These are phyloP conservation scores for Zygotorulaspora chibaensis DNA, from an alignment of 805 yeast species.

Conservation along the genomic window DNA sequence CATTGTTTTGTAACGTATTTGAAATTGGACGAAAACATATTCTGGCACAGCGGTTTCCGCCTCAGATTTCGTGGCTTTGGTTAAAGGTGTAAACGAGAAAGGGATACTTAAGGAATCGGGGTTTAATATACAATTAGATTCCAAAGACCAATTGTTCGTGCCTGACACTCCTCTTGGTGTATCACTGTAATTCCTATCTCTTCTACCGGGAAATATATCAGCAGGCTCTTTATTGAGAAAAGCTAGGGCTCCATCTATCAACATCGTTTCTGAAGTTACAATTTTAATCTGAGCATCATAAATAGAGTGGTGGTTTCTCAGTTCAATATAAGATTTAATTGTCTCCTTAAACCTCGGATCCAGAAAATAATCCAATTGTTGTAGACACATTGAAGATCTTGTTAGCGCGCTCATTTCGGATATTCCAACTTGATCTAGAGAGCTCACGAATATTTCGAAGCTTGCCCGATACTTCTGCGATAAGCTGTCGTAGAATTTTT, in stretches of 20 bases:
- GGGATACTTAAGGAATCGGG: slow-evolving; percentile 4
- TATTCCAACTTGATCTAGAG: slow-evolving; percentile 23
- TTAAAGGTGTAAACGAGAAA: slow-evolving; percentile 12
- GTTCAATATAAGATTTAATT: slow-evolving; percentile 3
- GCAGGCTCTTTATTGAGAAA: background rate
- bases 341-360: slow-evolving; percentile 10
- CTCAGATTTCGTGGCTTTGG: slow-evolving; percentile 10
- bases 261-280: slow-evolving; percentile 4
- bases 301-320: slow-evolving; percentile 5
- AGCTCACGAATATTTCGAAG: slow-evolving; percentile 14
- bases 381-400: slow-evolving; percentile 1
- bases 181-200: slow-evolving; percentile 11
- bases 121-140: slow-evolving; percentile 1
- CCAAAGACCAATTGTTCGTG: slow-evolving; percentile 13
- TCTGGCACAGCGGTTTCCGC: slow-evolving; percentile 13
- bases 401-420: slow-evolving; percentile 18
- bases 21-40: slow-evolving; percentile 11
- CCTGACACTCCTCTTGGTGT: slow-evolving; percentile 15
- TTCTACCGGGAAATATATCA: background rate
- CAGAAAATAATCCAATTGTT: slow-evolving; percentile 20
- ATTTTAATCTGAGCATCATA: slow-evolving; percentile 2
- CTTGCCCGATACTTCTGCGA: background rate
- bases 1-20: slow-evolving; percentile 3
- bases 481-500: slow-evolving; percentile 12
- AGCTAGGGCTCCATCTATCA: slow-evolving; percentile 15